phyloP scores from a whole-genome alignment of 2,329 filamentous ascomycete species.

The Fonsecaea nubica region DNA sequence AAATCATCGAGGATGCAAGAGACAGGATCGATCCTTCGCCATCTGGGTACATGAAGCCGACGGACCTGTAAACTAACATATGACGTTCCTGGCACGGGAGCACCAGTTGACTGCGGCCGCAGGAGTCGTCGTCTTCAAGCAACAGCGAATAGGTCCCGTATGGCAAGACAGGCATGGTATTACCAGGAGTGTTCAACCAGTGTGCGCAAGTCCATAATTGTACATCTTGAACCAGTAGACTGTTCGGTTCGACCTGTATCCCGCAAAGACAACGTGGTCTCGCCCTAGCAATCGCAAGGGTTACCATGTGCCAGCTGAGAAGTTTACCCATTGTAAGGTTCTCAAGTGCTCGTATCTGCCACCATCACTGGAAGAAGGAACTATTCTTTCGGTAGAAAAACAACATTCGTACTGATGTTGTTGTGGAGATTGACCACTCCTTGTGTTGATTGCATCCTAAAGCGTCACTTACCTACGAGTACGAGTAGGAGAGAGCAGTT shows the following conservation, averaged over 20 bases:
- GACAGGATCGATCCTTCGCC: background rate
- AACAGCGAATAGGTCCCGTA: background rate
- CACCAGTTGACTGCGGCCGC: background rate
- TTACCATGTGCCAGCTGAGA: background rate
- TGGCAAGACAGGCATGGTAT: background rate
- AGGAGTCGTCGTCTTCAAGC: background rate
- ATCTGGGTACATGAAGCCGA: background rate
- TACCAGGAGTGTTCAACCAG: background rate
- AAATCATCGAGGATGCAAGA: background rate
- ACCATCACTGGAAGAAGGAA: background rate
- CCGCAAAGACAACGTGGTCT: background rate
- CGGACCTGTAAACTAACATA: background rate
- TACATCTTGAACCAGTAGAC: background rate
- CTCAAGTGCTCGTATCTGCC: background rate
- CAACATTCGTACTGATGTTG: background rate
- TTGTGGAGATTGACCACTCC: background rate
- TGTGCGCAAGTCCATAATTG: background rate
- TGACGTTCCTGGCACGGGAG: background rate
- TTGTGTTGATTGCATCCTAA: background rate
- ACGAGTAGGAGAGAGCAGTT: background rate
- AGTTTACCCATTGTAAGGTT: background rate
- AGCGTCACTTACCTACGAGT: background rate
- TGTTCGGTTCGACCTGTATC: background rate
- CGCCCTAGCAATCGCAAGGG: background rate
- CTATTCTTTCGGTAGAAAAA: background rate